Conservation (phyloP, 805 yeast genomes). For the Saturnispora sekii region DNA sequence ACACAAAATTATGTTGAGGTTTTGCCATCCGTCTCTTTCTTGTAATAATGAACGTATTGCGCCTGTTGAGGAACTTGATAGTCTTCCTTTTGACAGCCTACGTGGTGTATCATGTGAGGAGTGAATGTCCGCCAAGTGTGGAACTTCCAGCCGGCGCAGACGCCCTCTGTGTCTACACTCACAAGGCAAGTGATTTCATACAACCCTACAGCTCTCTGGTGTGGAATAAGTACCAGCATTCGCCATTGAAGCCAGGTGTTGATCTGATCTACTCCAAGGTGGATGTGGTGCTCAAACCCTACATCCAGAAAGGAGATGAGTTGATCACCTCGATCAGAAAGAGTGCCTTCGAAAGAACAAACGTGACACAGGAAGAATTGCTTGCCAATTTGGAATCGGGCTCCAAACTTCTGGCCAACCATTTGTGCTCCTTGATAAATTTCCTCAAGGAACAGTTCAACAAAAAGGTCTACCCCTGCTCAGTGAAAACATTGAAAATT, state of each 20-base stretch:
- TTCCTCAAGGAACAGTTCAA: conserved; percentile 2
- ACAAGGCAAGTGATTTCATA: background rate
- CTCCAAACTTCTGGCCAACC: conserved; percentile 2
- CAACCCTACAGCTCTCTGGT: conserved; percentile 2
- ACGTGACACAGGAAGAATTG: conserved; percentile 4
- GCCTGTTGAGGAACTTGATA: background rate
- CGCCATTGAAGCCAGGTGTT: conserved; percentile 8
- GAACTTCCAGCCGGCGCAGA: background rate
- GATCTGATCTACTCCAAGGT: background rate
- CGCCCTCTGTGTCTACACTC: conserved; percentile 7
- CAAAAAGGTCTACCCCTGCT: conserved; percentile 13
- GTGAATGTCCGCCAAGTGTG: background rate
- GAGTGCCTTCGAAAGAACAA: conserved; percentile 5
- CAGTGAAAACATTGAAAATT: background rate
- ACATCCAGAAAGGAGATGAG: background rate
- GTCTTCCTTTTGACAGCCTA: background rate
- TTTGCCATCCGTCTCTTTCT: background rate
- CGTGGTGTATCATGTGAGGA: conserved; percentile 1
- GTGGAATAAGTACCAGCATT: background rate
- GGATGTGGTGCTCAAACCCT: background rate
- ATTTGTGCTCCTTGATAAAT: background rate
- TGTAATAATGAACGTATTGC: background rate
- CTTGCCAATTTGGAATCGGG: conserved; percentile 7
- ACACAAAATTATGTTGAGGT: background rate
- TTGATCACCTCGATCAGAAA: background rate